These are phyloP conservation scores for Kondoa malvinella DNA, from an alignment of 768 basidiomycete genomes.

Conservation along the genomic window DNA sequence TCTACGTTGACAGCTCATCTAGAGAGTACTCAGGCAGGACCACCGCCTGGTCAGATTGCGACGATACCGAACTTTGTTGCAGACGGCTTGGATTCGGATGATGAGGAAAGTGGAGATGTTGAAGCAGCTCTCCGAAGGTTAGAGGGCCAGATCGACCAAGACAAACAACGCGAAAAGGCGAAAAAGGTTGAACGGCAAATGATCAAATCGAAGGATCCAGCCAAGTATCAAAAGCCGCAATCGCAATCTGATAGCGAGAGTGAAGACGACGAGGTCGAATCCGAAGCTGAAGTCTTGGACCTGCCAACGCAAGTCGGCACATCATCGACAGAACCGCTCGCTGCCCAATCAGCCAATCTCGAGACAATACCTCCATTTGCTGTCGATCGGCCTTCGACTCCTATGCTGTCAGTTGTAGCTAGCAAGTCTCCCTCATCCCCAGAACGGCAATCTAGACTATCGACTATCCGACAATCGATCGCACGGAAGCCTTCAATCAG, in stretches of 20 bases:
- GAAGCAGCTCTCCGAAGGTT: conserved; percentile 63
- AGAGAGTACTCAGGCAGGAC: conserved; percentile 13
- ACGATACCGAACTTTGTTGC: conserved; percentile 43
- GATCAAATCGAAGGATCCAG: conserved; percentile 17
- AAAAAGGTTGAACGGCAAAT: conserved; percentile 23
- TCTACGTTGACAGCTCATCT: not conserved
- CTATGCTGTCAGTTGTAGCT: not conserved
- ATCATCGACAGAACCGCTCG: not conserved
- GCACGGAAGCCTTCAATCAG: conserved; percentile 8
- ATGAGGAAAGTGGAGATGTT: conserved; percentile 49
- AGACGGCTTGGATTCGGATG: conserved; percentile 39
- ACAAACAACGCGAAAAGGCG: conserved; percentile 37
- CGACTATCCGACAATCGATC: conserved; percentile 3
- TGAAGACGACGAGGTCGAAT: not conserved
- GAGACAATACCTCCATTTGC: not conserved
- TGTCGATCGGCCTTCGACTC: conserved; percentile 2
- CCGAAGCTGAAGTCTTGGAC: not conserved
- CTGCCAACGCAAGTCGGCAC: not conserved
- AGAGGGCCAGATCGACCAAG: conserved; percentile 68
- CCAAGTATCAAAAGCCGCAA: conserved; percentile 1
- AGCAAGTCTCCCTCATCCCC: not conserved
- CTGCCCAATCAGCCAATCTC: too few relatives aligned
- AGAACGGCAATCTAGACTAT: not conserved
- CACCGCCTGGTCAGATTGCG: not conserved
- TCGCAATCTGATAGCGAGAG: not conserved